Base-by-base conservation (phyloP, 129 eudicot genomes). In the Oenanthe sinensis region DNA sequence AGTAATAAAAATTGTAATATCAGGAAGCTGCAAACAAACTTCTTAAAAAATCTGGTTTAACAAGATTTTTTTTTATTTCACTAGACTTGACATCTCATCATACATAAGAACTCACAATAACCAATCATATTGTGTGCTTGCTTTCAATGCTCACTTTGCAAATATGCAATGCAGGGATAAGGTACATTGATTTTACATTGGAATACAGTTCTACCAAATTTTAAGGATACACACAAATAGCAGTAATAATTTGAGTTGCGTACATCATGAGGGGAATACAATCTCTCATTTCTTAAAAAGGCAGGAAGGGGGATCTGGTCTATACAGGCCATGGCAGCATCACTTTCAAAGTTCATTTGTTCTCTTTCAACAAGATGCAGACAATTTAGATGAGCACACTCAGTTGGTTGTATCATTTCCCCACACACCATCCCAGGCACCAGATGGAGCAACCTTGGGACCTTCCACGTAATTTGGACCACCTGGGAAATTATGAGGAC, bases 371-470 rank as follows among this genome's bases (percentile, higher is more conserved):
- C 54, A 50, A 42, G 74, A 84, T 76, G 49, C 50, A 58, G 76
- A 52, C 43, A 55, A 77, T 80, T 67, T 39, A 54, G 36, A 71
- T 36, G 54, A 45, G 74, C 55, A 73, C 17, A 37, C 58, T 87
- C 78, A 84, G 36, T 75, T 87, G 71, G 48, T 74, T 77, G 77
- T 76, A 67, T 86, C 81, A 79, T 76, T 82, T 74, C 92, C 98
- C 98, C 98, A 94, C 12, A 94, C 96, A 39, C 86, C 87, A 47
- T 95, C 97, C 97, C 97, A 95, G 10, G 77, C 87, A 80, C 96
- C 96, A 81, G 87, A 79, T 2, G 96, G 90, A 42, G 91, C 94
- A 80, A 85, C 91, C 85, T 95, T 95, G 4, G 94, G 96, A 78
- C 94, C 97, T 81, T 88, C 91, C 3, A 88, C 74, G 83, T 55